phyloP scores from a whole-genome alignment of 768 basidiomycete genomes.

The Rhizopogon vesiculosus region DNA sequence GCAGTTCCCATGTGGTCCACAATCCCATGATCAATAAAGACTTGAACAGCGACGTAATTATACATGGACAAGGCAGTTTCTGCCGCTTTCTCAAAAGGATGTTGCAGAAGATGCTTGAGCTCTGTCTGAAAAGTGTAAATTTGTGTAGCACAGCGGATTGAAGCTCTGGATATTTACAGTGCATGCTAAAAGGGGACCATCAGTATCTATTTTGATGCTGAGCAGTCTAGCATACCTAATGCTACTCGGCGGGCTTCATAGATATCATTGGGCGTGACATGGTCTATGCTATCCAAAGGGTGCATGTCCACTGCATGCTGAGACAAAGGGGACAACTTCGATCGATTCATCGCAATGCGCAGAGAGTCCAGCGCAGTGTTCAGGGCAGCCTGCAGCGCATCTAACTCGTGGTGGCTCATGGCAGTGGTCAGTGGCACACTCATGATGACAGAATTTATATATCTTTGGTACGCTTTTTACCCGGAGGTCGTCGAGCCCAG shows the following conservation, averaged over 20 bases:
- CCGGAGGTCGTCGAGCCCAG: too few species aligned
- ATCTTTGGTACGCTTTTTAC: too few species aligned
- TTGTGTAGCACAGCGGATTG: not conserved
- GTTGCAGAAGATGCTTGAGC: slow-evolving; percentile 1
- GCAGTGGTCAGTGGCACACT: too few species aligned
- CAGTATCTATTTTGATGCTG: not conserved
- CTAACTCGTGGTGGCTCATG: too few species aligned
- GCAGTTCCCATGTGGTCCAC: slow-evolving; percentile 9
- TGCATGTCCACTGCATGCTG: not conserved
- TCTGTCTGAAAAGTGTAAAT: not conserved
- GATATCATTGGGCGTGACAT: not conserved
- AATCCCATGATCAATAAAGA: slow-evolving; percentile 12
- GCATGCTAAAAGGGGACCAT: not conserved
- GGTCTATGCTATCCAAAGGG: not conserved
- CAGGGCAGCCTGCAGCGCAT: not conserved
- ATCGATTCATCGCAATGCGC: not conserved
- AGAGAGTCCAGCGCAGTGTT: not conserved
- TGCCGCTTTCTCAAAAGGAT: not conserved
- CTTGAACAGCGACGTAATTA: slow-evolving; percentile 10
- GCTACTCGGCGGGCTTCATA: slow-evolving; percentile 1
- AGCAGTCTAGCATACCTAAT: not conserved
- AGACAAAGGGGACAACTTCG: not conserved
- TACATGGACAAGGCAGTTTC: slow-evolving; percentile 10
- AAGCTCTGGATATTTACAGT: not conserved
- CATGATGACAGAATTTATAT: too few species aligned